These are phyloP conservation scores for Clausena lansium DNA, from an alignment of 345 rosid species.

Conservation along the genomic window DNA sequence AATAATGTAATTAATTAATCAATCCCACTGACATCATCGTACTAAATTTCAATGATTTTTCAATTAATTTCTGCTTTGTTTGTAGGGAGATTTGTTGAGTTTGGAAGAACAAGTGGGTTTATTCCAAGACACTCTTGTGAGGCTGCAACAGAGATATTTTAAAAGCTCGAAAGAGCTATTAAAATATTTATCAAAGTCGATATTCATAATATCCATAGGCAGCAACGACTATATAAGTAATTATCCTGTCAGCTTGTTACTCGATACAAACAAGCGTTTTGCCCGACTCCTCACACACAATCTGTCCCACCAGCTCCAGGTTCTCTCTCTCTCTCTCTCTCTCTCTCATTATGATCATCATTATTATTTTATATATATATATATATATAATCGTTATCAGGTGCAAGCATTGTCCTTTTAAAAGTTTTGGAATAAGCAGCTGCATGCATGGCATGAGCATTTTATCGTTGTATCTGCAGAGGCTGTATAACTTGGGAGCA, in stretches of 20 bases:
- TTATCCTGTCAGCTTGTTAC: background rate
- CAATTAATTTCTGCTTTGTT: background rate
- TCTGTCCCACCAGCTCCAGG: conserved; percentile 33
- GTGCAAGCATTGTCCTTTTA: too few relatives aligned
- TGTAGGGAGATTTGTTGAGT: conserved; percentile 44
- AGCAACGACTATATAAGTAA: conserved; percentile 41
- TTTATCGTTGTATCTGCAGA: conserved; percentile 10
- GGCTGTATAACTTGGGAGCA: conserved; percentile 34
- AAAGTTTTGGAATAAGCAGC: too few relatives aligned
- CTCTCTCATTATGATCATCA: background rate
- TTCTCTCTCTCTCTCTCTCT: conserved; percentile 3
- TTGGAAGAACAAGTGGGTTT: conserved; percentile 37
- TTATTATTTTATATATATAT: too few relatives aligned
- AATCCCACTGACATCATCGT: background rate
- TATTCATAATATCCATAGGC: conserved; percentile 31
- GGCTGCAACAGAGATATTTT: conserved; percentile 15
- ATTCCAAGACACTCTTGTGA: conserved; percentile 19
- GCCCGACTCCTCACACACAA: conserved; percentile 23
- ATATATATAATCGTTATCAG: too few relatives aligned
- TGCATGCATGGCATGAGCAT: background rate
- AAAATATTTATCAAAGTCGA: conserved; percentile 34
- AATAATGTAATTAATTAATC: too few relatives aligned
- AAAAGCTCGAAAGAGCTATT: conserved; percentile 8
- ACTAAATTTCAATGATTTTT: background rate
- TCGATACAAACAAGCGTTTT: conserved; percentile 12